phyloP scores from a whole-genome alignment of 2,329 filamentous ascomycete species.

The Sporothrix curviconia region DNA sequence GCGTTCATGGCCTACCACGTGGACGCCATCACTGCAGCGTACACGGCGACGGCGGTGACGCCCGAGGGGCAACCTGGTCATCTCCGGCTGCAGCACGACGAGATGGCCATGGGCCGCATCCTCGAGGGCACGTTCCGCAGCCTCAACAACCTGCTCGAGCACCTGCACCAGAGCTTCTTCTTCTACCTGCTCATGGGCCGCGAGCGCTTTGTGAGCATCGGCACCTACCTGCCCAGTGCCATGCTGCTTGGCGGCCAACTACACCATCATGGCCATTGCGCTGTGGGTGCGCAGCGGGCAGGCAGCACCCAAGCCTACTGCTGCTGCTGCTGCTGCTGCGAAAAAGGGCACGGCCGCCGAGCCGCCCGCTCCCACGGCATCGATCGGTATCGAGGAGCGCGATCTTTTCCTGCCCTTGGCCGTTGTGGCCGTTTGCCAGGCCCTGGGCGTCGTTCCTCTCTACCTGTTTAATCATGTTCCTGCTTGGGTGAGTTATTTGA shows the following conservation, averaged over 20 bases:
- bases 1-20: conserved; percentile 97
- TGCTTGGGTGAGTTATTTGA: conserved; percentile 52
- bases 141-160: conserved; percentile 92
- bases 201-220: conserved; percentile 93
- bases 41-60: conserved; percentile 28
- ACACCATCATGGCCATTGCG: conserved; percentile 89
- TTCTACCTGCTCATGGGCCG: conserved; percentile 93
- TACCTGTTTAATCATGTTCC: conserved; percentile 77
- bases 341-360: conserved; percentile 18
- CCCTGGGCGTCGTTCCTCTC: conserved; percentile 71
- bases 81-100: conserved; percentile 89
- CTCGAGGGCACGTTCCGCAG: conserved; percentile 88
- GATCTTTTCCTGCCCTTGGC: conserved; percentile 66
- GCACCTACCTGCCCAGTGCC: conserved; percentile 93
- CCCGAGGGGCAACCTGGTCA: conserved; percentile 37
- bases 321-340: too few species aligned
- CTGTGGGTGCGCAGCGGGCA: conserved; percentile 88
- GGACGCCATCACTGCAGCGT: conserved; percentile 87
- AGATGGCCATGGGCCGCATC: conserved; percentile 87
- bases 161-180: conserved; percentile 98
- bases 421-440: conserved; percentile 66
- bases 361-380: not conserved
- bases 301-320: conserved; percentile 27
- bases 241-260: conserved; percentile 93
- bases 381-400: conserved; percentile 44